These are phyloP conservation scores for Papiliotrema nemorosa DNA, from an alignment of 1,284 basidiomycete species.

Conservation along the genomic window DNA sequence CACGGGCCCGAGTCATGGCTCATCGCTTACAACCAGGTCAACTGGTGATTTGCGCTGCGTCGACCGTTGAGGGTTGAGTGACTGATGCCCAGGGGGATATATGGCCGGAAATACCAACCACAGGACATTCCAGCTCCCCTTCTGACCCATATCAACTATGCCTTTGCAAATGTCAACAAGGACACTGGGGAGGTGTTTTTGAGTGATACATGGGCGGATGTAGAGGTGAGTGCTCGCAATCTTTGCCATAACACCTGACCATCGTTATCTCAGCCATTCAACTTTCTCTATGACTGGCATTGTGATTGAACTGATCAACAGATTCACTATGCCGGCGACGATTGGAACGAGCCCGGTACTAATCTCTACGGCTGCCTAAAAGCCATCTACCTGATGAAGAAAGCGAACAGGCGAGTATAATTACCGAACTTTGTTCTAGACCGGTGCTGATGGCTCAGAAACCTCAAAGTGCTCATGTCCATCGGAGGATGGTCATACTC, in stretches of 20 bases:
- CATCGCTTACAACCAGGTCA: conserved; percentile 8
- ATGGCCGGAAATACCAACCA: conserved; percentile 75
- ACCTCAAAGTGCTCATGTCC: conserved; percentile 72
- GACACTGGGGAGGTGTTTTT: conserved; percentile 64
- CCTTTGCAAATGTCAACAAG: conserved; percentile 77
- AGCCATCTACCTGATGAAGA: conserved; percentile 77
- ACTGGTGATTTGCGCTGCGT: conserved; percentile 6
- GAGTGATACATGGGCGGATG: conserved; percentile 78
- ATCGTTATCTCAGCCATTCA: no score
- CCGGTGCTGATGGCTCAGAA: conserved; percentile 47
- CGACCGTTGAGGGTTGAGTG: neutral
- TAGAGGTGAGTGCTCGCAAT: conserved; percentile 56
- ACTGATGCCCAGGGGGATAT: conserved; percentile 70
- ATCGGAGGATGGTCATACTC: conserved; percentile 88
- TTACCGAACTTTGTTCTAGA: neutral
- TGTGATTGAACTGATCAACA: conserved; percentile 36
- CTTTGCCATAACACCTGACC: neutral
- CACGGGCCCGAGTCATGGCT: neutral
- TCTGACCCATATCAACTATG: conserved; percentile 80
- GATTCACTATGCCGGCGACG: conserved; percentile 66
- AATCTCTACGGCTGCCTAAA: conserved; percentile 85
- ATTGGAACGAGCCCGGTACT: conserved; percentile 78
- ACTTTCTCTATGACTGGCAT: neutral
- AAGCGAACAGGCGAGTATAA: conserved; percentile 58
- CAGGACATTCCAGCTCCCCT: conserved; percentile 63